Percentiles rank a stretch among this genome's conserved stretches.
Evolutionary conservation across 208 protist genomes (phyloP).

Genomic region (Wallacemonas sp.): DNA sequence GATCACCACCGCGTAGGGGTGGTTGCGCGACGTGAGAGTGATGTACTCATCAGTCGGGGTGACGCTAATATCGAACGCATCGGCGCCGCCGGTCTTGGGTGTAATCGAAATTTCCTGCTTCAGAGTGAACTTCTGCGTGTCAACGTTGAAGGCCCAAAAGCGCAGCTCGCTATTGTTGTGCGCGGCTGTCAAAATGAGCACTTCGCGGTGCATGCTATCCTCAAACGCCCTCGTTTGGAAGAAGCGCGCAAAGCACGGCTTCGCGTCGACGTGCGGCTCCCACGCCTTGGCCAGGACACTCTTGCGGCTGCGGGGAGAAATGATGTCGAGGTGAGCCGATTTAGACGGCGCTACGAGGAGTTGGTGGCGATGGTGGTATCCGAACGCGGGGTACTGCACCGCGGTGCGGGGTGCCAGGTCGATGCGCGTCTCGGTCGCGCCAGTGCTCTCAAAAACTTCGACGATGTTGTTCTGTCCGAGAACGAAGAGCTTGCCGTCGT

Average conservation of each 20-base stretch:
- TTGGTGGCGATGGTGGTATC: slow-evolving; percentile 58
- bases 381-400: slow-evolving; percentile 67
- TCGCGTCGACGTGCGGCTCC: slow-evolving; percentile 76
- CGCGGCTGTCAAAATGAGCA: slow-evolving; percentile 78
- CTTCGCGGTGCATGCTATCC: slow-evolving; percentile 47
- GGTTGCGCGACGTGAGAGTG: slow-evolving; percentile 65
- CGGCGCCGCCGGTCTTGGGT: slow-evolving; percentile 25
- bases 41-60: slow-evolving; percentile 89
- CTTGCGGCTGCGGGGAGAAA: slow-evolving; percentile 57
- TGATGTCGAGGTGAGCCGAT: slow-evolving; percentile 71
- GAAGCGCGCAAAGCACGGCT: slow-evolving; percentile 85
- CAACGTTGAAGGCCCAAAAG: slow-evolving; percentile 77
- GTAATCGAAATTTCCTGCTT: slow-evolving; percentile 82
- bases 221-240: slow-evolving; percentile 60
- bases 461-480: slow-evolving; percentile 63
- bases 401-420: slow-evolving; percentile 53
- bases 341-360: slow-evolving; percentile 74
- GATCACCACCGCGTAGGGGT: slow-evolving; percentile 70
- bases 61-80: slow-evolving; percentile 70
- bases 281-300: slow-evolving; percentile 74
- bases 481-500: slow-evolving; percentile 56
- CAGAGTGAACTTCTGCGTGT: slow-evolving; percentile 71
- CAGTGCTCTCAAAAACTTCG: slow-evolving; percentile 65
- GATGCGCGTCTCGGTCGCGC: slow-evolving; percentile 32
- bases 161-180: slow-evolving; percentile 81